A percentile compares a stretch with the other conserved stretches of the same genome.
phyloP scores from a whole-genome alignment of 768 basidiomycete species.

The Russula olivacea region DNA sequence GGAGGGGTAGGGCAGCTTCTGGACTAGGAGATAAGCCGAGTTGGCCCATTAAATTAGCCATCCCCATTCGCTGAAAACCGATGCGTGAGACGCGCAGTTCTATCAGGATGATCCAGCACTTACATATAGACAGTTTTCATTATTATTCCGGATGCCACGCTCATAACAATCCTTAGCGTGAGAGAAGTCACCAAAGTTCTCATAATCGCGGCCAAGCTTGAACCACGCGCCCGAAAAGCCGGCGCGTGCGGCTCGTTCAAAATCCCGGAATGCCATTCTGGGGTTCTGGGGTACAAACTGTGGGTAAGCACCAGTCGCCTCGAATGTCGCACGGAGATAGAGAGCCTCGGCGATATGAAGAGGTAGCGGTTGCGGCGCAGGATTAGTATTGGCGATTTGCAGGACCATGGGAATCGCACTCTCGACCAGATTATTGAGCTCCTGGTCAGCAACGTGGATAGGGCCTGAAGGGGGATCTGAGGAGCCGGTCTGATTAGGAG shows the following conservation, averaged over 20 bases:
- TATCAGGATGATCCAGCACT: slow-evolving; percentile 21
- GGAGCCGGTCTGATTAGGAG: slow-evolving; percentile 33
- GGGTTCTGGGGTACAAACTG: slow-evolving; percentile 60
- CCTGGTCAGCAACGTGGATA: slow-evolving; percentile 50
- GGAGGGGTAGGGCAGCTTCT: slow-evolving; percentile 57
- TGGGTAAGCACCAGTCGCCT: slow-evolving; percentile 65
- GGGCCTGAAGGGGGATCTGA: slow-evolving; percentile 41
- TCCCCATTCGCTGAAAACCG: slow-evolving; percentile 71
- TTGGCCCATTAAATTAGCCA: slow-evolving; percentile 88
- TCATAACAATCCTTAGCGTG: slow-evolving; percentile 85
- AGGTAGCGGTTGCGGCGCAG: slow-evolving; percentile 34
- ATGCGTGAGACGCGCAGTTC: slow-evolving; percentile 15
- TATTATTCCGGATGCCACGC: slow-evolving; percentile 65
- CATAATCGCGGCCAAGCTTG: slow-evolving; percentile 85
- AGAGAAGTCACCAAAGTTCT: slow-evolving; percentile 68
- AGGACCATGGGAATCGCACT: slow-evolving; percentile 63
- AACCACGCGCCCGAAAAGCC: slow-evolving; percentile 88
- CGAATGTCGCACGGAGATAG: slow-evolving; percentile 71
- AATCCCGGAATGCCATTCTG: slow-evolving; percentile 81
- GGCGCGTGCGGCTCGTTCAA: slow-evolving; percentile 72
- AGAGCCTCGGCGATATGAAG: slow-evolving; percentile 61
- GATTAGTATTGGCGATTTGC: slow-evolving; percentile 42
- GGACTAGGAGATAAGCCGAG: slow-evolving; percentile 55
- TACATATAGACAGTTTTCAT: slow-evolving; percentile 76
- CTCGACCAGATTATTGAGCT: slow-evolving; percentile 53